phyloP scores from a whole-genome alignment of 2,329 filamentous ascomycete genomes.

The Botryotinia globosa region DNA sequence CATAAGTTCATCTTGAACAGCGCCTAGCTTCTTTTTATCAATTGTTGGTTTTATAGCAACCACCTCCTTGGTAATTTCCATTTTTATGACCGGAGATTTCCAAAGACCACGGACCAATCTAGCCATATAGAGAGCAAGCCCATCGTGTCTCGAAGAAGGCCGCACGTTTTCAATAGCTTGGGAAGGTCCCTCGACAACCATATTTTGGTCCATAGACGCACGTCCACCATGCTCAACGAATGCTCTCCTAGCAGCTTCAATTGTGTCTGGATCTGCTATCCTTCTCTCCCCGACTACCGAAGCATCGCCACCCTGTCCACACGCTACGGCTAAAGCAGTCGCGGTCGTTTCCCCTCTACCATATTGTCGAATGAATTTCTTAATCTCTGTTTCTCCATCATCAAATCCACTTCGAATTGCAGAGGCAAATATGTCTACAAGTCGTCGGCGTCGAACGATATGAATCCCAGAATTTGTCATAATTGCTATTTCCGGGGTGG shows the following conservation, averaged over 20 bases:
- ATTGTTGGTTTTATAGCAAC: conserved; percentile 67
- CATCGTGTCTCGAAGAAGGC: conserved; percentile 85
- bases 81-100: conserved; percentile 70
- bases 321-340: conserved; percentile 89
- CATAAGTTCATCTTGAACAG: conserved; percentile 77
- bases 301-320: conserved; percentile 81
- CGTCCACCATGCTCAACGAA: conserved; percentile 94
- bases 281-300: conserved; percentile 63
- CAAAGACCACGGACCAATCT: conserved; percentile 87
- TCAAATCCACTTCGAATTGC: conserved; percentile 72
- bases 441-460: conserved; percentile 73
- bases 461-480: conserved; percentile 90
- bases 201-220: conserved; percentile 78
- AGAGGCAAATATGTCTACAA: conserved; percentile 89
- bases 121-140: conserved; percentile 81
- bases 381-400: conserved; percentile 79
- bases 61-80: conserved; percentile 54
- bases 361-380: conserved; percentile 80
- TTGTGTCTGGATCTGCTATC: conserved; percentile 76
- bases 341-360: conserved; percentile 86
- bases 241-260: conserved; percentile 78
- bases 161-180: conserved; percentile 77
- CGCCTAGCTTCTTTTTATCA: conserved; percentile 62
- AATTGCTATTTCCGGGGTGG: conserved; percentile 80
- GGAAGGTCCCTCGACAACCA: conserved; percentile 55